These are phyloP conservation scores for Perilla frutescens DNA, from an alignment of 257 asterid species.

Conservation along the genomic window DNA sequence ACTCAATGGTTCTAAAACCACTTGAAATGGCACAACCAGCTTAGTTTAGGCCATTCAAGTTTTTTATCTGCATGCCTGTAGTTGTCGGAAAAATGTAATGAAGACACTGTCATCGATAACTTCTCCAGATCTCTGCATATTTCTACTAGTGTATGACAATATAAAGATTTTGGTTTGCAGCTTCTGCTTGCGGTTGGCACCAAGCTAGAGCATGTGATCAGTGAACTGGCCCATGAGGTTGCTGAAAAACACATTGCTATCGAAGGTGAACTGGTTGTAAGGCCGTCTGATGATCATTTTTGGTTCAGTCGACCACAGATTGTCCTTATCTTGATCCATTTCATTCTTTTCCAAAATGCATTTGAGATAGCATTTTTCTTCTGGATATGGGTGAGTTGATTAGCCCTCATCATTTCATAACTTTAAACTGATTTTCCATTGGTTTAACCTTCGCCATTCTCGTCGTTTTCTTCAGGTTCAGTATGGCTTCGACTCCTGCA, in stretches of 20 bases:
- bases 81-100: too few species aligned
- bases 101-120: neutral
- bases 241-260: constrained; percentile 95
- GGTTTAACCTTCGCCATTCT: neutral
- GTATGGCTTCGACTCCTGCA: constrained; percentile 92
- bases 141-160: neutral
- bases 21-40: neutral
- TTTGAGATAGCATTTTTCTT: constrained; percentile 98
- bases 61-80: neutral
- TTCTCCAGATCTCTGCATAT: neutral
- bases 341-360: constrained; percentile 96
- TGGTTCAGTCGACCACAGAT: constrained; percentile 85
- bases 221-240: constrained; percentile 88
- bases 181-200: constrained; percentile 93
- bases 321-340: constrained; percentile 84
- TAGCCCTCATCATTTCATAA: neutral
- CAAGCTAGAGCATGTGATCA: constrained; percentile 89
- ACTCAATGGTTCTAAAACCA: neutral
- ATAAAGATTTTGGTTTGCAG: constrained; percentile 45
- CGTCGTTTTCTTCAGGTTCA: constrained; percentile 56
- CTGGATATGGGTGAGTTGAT: constrained; percentile 85
- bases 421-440: neutral
- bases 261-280: constrained; percentile 90
- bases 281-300: constrained; percentile 90
- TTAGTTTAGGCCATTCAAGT: neutral